These are phyloP conservation scores for Hyaloscypha finlandica DNA, from an alignment of 495 filamentous ascomycete species.

Conservation along the genomic window DNA sequence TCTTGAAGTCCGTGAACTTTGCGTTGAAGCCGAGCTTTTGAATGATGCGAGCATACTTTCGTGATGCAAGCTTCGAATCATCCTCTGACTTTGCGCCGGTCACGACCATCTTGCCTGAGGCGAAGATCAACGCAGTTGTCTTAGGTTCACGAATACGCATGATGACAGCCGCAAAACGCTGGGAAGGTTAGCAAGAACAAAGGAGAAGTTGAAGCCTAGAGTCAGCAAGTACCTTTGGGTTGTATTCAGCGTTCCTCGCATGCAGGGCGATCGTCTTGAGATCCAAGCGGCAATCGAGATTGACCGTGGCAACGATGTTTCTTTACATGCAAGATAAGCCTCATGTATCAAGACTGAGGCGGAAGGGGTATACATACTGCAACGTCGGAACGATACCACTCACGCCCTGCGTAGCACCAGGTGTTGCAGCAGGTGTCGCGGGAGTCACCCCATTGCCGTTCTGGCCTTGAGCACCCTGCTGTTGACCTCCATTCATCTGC, in stretches of 20 bases:
- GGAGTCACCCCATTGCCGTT: constrained; percentile 85
- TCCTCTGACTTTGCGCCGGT: constrained; percentile 99
- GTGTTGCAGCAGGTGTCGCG: constrained; percentile 93
- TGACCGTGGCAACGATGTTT: constrained; percentile 99
- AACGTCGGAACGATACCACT: constrained; percentile 95
- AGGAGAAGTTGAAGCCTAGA: constrained; percentile 33
- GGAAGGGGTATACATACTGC: constrained; percentile 79
- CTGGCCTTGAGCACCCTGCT: constrained; percentile 60
- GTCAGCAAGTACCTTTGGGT: constrained; percentile 78
- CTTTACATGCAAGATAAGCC: constrained; percentile 74
- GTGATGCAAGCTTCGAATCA: constrained; percentile 92
- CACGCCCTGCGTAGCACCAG: constrained; percentile 70
- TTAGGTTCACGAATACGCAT: constrained; percentile 99
- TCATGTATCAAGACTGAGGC: constrained; percentile 39
- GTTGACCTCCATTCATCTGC: constrained; percentile 55
- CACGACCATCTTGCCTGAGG: constrained; percentile 99
- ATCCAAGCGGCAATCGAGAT: constrained; percentile 96
- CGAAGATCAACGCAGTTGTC: constrained; percentile 97
- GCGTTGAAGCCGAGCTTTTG: constrained; percentile 99
- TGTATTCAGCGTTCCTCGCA: constrained; percentile 98
- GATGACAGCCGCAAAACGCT: constrained; percentile 99
- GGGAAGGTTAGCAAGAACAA: constrained; percentile 38
- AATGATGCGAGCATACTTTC: constrained; percentile 99
- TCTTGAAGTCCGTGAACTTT: constrained; percentile 99
- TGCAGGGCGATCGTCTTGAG: constrained; percentile 99